Evolutionary conservation across 345 rosid genomes (phyloP), one percentile per base, ranked within the genome.

Genomic region (Sonneratia alba): DNA sequence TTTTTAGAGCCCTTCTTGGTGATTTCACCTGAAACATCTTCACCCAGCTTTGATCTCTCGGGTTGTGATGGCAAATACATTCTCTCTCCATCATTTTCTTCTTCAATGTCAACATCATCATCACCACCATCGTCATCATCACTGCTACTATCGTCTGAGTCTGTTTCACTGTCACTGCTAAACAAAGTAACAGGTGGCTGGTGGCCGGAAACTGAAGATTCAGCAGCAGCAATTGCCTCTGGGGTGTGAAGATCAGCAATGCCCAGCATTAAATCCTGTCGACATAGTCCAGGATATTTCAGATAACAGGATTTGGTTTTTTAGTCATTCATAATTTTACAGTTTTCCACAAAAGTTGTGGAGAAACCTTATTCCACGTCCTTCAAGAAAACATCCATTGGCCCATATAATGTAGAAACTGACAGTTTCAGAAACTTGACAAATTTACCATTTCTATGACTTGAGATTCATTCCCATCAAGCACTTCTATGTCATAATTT

Each of bases 231-330:
- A 21, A 92, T 79, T 45, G 97, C 97, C 81, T 90, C 92, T 8
- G 91, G 86, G 6, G 97, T 92, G 70, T 90, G 86, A 77, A 95
- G 99, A 88, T 92, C 99, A 72, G 97, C 91, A 1, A 95, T 74
- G 40, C 97, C 97, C 3, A 92, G 82, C 97, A 87, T 90, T 84
- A 95, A 81, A 78, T 95, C 91, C 96, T 89, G 83, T 71, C 24
- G 36, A 47, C 40, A 34, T 18, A 27, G 19, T n/a, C 37, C 37
- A 12, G 66, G 10, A 34, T 3, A 7, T 24, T 8, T 61, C 65
- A 61, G 22, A 22, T 61, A 24, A 55, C 61, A 53, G 18, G 7
- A 19, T 18, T 5, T 18, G n/a, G 59, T 21, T 53, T 42, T 42
- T 42, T 21, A 3, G 59, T 53, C 5, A 53, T 13, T 53, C 59